A percentile compares a stretch with the other conserved stretches of the same genome.
These are phyloP conservation scores for Salvia miltiorrhiza DNA, from an alignment of 257 asterid genomes.

Conservation along the genomic window DNA sequence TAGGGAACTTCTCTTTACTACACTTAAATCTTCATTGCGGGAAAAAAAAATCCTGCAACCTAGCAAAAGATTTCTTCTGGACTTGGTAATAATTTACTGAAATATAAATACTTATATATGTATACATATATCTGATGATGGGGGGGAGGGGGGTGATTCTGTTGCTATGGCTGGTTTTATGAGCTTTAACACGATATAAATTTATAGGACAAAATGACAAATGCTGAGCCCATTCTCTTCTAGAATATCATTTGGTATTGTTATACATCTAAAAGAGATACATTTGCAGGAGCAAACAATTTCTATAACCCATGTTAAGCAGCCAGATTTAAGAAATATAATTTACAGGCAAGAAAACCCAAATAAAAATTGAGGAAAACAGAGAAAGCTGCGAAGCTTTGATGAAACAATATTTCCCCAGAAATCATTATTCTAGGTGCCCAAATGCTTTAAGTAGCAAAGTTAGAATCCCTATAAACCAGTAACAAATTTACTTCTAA, in stretches of 20 bases:
- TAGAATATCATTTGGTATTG: neutral
- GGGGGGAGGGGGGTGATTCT: neutral
- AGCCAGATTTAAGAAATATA: neutral
- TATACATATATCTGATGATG: neutral
- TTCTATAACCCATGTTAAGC: constrained; percentile 6
- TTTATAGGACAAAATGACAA: neutral
- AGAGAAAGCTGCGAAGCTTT: neutral
- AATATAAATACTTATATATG: too few species aligned
- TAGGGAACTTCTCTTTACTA: neutral
- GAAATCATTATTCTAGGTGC: constrained; percentile 1
- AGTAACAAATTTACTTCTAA: neutral
- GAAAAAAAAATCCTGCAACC: neutral
- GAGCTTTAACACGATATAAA: neutral
- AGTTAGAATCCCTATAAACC: neutral
- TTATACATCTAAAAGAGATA: neutral
- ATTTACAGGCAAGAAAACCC: neutral
- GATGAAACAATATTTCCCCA: neutral
- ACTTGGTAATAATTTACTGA: neutral
- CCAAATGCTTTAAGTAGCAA: constrained; percentile 1
- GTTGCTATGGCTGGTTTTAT: neutral
- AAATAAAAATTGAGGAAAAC: neutral
- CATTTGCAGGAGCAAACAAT: neutral
- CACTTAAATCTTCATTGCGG: neutral
- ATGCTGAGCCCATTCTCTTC: neutral
- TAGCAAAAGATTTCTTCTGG: neutral